phyloP scores from a whole-genome alignment of 805 yeast species.

The Tanozyma kutaoensis region DNA sequence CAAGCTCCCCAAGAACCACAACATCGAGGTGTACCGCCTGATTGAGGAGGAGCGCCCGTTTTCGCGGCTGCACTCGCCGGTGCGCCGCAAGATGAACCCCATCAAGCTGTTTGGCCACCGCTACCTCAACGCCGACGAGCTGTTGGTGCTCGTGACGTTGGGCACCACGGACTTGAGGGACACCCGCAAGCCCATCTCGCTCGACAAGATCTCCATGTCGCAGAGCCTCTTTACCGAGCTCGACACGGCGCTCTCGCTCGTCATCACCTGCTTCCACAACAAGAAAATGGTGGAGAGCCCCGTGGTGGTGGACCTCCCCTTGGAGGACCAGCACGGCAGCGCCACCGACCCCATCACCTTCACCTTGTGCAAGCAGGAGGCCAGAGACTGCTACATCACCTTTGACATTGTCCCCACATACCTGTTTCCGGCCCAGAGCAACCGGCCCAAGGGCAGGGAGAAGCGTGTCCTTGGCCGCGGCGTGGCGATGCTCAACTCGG shows the following conservation, averaged over 20 bases:
- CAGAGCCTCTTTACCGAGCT: slow-evolving; percentile 71
- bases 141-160: slow-evolving; percentile 65
- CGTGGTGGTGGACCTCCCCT: slow-evolving; percentile 61
- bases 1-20: slow-evolving; percentile 17
- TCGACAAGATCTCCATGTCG: slow-evolving; percentile 63
- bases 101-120: slow-evolving; percentile 81
- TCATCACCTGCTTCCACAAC: slow-evolving; percentile 33
- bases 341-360: slow-evolving; percentile 69
- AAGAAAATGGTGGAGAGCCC: slow-evolving; percentile 35
- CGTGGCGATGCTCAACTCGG: slow-evolving; percentile 54
- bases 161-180: slow-evolving; percentile 77
- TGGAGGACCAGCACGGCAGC: slow-evolving; percentile 61
- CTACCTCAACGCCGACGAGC: slow-evolving; percentile 48
- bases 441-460: slow-evolving; percentile 5
- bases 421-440: slow-evolving; percentile 23
- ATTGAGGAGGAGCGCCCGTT: slow-evolving; percentile 12
- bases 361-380: slow-evolving; percentile 35
- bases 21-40: slow-evolving; percentile 25
- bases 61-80: slow-evolving; percentile 6
- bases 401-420: slow-evolving; percentile 91
- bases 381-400: slow-evolving; percentile 42
- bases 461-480: slow-evolving; percentile 65
- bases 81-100: slow-evolving; percentile 26
- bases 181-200: slow-evolving; percentile 42
- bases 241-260: slow-evolving; percentile 76